Conservation (phyloP, 116 monocot genomes). For the Phalaenopsis hybrid region DNA sequence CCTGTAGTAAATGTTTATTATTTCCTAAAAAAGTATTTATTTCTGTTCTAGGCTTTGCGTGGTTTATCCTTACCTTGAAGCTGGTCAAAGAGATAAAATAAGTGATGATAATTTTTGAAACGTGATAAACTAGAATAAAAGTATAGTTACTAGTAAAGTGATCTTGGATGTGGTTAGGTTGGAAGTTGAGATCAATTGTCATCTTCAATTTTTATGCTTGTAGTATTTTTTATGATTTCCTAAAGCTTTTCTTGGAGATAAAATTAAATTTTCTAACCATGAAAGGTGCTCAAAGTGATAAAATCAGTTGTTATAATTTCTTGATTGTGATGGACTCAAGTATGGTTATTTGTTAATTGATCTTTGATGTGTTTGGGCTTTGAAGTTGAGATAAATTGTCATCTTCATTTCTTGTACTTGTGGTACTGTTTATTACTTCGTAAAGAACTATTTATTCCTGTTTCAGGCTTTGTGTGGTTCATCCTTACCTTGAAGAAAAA, state of each 20-base stretch:
- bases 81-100: too few species aligned
- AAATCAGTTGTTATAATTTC: background rate
- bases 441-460: conserved; percentile 7
- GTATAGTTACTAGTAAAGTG: too few species aligned
- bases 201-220: background rate
- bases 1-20: too few species aligned
- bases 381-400: background rate
- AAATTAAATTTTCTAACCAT: background rate
- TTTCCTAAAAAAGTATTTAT: too few species aligned
- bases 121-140: too few species aligned
- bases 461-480: conserved; percentile 84
- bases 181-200: background rate
- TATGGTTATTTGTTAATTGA: background rate
- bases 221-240: background rate
- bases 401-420: background rate
- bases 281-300: background rate
- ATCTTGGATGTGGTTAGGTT: background rate
- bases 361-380: background rate
- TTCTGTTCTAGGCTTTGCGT: too few species aligned
- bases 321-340: background rate
- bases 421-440: background rate
- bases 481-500: conserved; percentile 94
- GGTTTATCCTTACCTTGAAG: too few species aligned
- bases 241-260: background rate
- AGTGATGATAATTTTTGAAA: too few species aligned